Evolutionary conservation across 2,329 filamentous ascomycete species (phyloP).

Genomic region (Scedosporium apiospermum): DNA sequence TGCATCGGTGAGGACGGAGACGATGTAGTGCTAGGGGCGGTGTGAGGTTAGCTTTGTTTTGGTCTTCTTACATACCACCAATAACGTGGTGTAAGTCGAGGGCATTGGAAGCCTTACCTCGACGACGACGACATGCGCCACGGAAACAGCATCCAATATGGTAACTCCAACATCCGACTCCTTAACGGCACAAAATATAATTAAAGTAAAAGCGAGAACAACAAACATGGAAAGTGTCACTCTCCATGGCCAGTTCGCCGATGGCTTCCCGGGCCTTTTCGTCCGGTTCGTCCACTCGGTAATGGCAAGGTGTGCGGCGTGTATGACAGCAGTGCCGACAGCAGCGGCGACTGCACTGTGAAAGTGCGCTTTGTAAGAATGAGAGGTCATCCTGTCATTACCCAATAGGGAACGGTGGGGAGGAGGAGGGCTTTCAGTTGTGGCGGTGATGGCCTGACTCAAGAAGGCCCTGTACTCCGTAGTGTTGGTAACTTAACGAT

Average conservation of each 20-base stretch:
- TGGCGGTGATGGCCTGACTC: neutral
- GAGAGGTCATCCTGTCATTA: neutral
- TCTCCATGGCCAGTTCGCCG: slow-evolving; percentile 1
- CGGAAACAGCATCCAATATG: neutral
- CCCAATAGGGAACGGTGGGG: neutral
- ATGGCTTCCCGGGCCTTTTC: neutral
- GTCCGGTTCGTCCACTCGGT: neutral
- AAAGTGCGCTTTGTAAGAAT: neutral
- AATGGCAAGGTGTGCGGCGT: neutral
- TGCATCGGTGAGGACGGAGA: neutral
- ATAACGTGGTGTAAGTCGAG: too few relatives aligned
- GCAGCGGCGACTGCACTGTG: neutral
- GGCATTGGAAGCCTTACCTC: neutral
- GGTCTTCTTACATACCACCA: neutral
- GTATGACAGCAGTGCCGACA: neutral
- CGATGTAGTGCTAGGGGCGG: neutral
- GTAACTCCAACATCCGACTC: neutral
- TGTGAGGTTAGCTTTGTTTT: neutral
- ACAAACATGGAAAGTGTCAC: neutral
- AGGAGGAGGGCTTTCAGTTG: neutral
- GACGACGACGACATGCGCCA: neutral
- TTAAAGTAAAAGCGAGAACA: neutral
- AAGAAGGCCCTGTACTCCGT: neutral
- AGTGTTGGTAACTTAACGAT: too few relatives aligned
- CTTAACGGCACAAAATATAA: neutral